Evolutionary conservation across 306 rosid species (phyloP).

Genomic region (Canavalia ensiformis): DNA sequence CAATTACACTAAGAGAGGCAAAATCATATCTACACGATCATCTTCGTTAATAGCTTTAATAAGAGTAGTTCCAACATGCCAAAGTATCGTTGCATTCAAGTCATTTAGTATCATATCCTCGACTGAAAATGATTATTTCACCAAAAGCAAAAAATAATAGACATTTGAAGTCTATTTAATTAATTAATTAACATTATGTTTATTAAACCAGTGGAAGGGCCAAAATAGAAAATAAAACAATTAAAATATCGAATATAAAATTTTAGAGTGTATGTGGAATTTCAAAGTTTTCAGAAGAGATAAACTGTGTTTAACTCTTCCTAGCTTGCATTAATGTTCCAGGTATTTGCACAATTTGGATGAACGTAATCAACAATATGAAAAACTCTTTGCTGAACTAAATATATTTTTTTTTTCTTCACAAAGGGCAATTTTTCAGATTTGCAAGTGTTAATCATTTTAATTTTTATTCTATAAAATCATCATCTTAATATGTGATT

Average conservation of each 20-base stretch:
- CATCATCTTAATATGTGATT: too few species aligned
- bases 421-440: too few species aligned
- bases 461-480: too few species aligned
- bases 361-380: too few species aligned
- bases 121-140: neutral
- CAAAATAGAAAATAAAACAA: neutral
- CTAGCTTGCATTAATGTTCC: too few species aligned
- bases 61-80: neutral
- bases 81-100: neutral
- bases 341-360: too few species aligned
- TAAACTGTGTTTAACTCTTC: too few species aligned
- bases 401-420: too few species aligned
- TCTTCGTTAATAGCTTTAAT: conserved; percentile 11
- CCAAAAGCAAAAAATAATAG: neutral
- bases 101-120: neutral
- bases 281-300: neutral
- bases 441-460: too few species aligned
- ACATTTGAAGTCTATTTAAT: neutral
- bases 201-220: too few species aligned
- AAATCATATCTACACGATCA: neutral
- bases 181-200: neutral
- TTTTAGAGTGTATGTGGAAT: neutral
- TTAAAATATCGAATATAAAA: neutral
- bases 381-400: too few species aligned
- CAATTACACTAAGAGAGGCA: neutral